phyloP scores from a whole-genome alignment of 2,329 filamentous ascomycete species.

The Colletotrichum caudatum region DNA sequence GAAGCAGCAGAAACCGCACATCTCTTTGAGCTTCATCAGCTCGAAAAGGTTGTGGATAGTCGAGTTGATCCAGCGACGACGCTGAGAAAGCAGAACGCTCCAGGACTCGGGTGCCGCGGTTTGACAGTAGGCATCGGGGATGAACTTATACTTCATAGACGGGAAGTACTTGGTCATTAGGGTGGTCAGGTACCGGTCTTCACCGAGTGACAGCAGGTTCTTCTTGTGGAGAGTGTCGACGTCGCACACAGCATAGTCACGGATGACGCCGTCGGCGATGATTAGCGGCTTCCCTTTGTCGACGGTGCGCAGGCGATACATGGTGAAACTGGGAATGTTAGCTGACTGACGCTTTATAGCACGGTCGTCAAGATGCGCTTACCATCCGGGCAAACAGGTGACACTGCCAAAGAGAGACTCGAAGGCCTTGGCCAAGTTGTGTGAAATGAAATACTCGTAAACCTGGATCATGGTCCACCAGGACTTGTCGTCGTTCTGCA shows the following conservation, averaged over 20 bases:
- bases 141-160: constrained; percentile 94
- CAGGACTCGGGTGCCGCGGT: constrained; percentile 95
- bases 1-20: constrained; percentile 99
- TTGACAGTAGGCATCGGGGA: constrained; percentile 90
- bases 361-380: constrained; percentile 57
- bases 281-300: constrained; percentile 96
- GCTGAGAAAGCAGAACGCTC: constrained; percentile 94
- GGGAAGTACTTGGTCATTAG: constrained; percentile 99
- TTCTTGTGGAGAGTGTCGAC: constrained; percentile 98
- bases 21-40: constrained; percentile 88
- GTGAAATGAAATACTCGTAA: constrained; percentile 99
- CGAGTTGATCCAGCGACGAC: constrained; percentile 99
- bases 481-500: constrained; percentile 93
- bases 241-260: constrained; percentile 87
- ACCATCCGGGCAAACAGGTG: constrained; percentile 99
- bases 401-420: constrained; percentile 98
- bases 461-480: constrained; percentile 99
- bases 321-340: constrained; percentile 83
- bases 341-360: constrained; percentile 34
- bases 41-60: constrained; percentile 97
- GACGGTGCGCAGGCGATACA: constrained; percentile 95
- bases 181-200: constrained; percentile 97
- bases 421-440: constrained; percentile 96
- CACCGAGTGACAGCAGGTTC: constrained; percentile 92
- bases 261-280: constrained; percentile 88